phyloP scores from a whole-genome alignment of 148 eudicot genomes.

The Rheum nobile region DNA sequence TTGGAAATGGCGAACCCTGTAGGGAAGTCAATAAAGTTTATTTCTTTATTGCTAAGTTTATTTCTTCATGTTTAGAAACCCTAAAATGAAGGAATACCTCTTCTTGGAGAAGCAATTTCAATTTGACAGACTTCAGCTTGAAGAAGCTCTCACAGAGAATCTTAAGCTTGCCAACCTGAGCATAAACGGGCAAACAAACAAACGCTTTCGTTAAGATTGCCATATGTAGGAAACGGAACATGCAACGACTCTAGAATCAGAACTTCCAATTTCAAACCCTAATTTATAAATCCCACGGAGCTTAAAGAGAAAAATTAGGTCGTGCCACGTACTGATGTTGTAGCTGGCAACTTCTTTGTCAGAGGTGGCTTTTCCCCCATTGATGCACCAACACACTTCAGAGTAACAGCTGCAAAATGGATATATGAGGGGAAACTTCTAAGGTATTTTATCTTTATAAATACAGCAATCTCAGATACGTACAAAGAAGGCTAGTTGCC shows the following conservation, averaged over 20 bases:
- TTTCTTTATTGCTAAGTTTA: not conserved
- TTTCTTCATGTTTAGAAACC: not conserved
- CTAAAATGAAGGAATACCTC: conserved; percentile 34
- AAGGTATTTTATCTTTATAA: too few relatives aligned
- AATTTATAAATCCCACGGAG: not conserved
- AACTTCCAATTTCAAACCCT: not conserved
- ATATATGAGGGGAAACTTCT: not conserved
- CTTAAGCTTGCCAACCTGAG: conserved; percentile 91
- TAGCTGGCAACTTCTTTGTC: conserved; percentile 70
- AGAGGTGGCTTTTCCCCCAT: conserved; percentile 71
- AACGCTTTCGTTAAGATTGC: not conserved
- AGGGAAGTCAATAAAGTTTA: not conserved
- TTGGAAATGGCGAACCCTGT: conserved; percentile 76
- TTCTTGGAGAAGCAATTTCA: conserved; percentile 67
- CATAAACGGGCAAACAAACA: not conserved
- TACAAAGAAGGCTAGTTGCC: conserved; percentile 82
- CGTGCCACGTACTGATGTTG: conserved; percentile 43
- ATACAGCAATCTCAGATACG: conserved; percentile 7
- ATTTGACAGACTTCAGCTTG: conserved; percentile 66
- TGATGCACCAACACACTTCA: conserved; percentile 90
- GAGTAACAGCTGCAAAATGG: conserved; percentile 47
- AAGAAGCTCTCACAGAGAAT: conserved; percentile 86
- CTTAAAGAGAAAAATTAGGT: not conserved
- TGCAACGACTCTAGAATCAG: not conserved
- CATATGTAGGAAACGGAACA: not conserved